Evolutionary conservation across 139 green algal species (phyloP).

Genomic region (Chlamydomonas sp.): DNA sequence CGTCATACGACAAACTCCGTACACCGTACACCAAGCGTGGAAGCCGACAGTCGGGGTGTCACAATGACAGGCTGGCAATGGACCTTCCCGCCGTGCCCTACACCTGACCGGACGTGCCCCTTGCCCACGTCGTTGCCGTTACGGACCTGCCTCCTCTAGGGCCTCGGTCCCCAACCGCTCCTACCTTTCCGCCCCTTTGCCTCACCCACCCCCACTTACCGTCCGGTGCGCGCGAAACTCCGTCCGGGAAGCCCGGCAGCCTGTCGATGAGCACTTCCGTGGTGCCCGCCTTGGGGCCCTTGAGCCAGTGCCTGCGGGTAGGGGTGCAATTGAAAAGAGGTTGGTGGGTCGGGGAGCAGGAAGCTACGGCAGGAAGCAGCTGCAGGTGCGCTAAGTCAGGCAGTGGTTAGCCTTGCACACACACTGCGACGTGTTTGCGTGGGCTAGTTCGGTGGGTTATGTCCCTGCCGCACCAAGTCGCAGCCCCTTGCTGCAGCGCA

Average conservation of each 20-base stretch:
- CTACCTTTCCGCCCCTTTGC: background rate
- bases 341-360: background rate
- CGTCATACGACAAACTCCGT: background rate
- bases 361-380: background rate
- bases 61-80: background rate
- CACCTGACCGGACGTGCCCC: too few relatives aligned
- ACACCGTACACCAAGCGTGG: background rate
- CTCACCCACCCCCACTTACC: conserved; percentile 63
- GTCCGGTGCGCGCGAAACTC: conserved; percentile 55
- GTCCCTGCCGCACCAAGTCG: too few relatives aligned
- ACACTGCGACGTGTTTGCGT: too few relatives aligned
- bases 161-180: background rate
- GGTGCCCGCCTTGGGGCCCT: conserved; percentile 62
- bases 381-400: too few relatives aligned
- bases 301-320: conserved; percentile 63
- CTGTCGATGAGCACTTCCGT: conserved; percentile 61
- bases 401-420: too few relatives aligned
- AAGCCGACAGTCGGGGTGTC: background rate
- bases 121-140: background rate
- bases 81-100: too few relatives aligned
- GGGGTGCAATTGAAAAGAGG: background rate
- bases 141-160: background rate
- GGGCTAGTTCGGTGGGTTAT: too few relatives aligned
- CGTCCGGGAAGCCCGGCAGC: conserved; percentile 81
- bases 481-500: too few relatives aligned